Conservation (phyloP, 2,329 filamentous ascomycete species). For the Tolypocladium album region DNA sequence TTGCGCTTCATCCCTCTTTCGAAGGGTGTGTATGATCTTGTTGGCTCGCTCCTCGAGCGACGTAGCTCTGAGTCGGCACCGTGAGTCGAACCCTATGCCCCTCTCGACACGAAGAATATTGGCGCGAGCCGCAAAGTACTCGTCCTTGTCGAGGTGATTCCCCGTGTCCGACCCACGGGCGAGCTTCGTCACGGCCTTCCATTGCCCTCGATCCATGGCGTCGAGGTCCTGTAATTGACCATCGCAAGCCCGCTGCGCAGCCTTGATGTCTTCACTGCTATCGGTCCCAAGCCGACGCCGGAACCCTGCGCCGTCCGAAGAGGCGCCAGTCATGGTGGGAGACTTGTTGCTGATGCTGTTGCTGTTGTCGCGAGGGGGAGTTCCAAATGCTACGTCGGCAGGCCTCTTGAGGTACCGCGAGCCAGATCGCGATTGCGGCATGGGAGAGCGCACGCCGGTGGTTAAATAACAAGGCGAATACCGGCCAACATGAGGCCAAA, state of each 20-base stretch:
- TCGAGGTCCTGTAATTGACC: slow-evolving; percentile 1
- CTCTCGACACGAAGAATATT: slow-evolving; percentile 20
- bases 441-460: not conserved
- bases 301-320: not conserved
- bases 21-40: slow-evolving; percentile 26
- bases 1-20: slow-evolving; percentile 19
- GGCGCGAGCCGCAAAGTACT: slow-evolving; percentile 20
- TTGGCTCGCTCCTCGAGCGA: slow-evolving; percentile 26
- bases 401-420: not conserved
- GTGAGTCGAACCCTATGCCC: slow-evolving; percentile 28
- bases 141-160: slow-evolving; percentile 3
- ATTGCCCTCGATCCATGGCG: not conserved
- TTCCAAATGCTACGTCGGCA: not conserved
- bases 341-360: not conserved
- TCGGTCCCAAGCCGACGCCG: not conserved
- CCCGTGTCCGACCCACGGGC: not conserved
- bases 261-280: not conserved
- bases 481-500: not conserved
- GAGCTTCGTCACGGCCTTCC: not conserved
- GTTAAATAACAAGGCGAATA: not conserved
- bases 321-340: not conserved
- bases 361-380: not conserved
- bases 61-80: slow-evolving; percentile 20
- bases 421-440: not conserved
- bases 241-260: not conserved